phyloP scores from a whole-genome alignment of 768 basidiomycete species.

The Dacryopinax spathularia region DNA sequence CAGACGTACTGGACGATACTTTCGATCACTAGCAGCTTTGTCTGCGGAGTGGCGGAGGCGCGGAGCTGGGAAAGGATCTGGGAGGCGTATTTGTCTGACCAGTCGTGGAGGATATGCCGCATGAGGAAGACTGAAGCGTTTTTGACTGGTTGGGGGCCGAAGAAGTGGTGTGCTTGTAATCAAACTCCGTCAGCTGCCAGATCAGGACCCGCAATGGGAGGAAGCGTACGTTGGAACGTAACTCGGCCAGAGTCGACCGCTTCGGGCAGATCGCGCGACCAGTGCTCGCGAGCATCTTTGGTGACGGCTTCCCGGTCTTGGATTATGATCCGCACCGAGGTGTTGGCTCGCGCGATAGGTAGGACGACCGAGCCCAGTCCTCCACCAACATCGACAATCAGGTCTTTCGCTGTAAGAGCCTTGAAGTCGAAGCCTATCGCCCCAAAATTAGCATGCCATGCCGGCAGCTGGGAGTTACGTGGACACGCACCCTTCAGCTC shows the following conservation, averaged over 20 bases:
- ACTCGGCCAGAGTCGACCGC: slow-evolving; percentile 41
- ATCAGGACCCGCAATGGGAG: not conserved
- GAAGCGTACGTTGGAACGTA: slow-evolving; percentile 35
- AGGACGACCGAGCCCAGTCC: slow-evolving; percentile 13
- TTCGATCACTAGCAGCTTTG: slow-evolving; percentile 55
- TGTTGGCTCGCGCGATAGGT: slow-evolving; percentile 6
- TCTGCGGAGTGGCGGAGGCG: slow-evolving; percentile 30
- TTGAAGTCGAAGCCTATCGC: slow-evolving; percentile 11
- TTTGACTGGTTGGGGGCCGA: slow-evolving; percentile 39
- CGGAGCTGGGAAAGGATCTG: slow-evolving; percentile 36
- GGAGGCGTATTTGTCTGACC: slow-evolving; percentile 47
- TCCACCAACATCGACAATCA: slow-evolving; percentile 19
- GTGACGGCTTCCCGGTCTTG: slow-evolving; percentile 15
- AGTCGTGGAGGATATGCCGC: slow-evolving; percentile 62
- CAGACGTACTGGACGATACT: slow-evolving; percentile 29
- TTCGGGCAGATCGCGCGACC: slow-evolving; percentile 45
- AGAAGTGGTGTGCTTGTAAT: slow-evolving; percentile 54
- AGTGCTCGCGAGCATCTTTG: slow-evolving; percentile 18
- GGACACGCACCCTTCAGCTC: not conserved
- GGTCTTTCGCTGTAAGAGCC: slow-evolving; percentile 8
- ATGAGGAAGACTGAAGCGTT: slow-evolving; percentile 52
- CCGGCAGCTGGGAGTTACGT: slow-evolving; percentile 29
- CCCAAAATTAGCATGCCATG: too few relatives aligned
- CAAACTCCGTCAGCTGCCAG: not conserved
- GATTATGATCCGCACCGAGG: slow-evolving; percentile 11